These are phyloP conservation scores for Amanita polypyramis DNA, from an alignment of 768 basidiomycete genomes.

Conservation along the genomic window DNA sequence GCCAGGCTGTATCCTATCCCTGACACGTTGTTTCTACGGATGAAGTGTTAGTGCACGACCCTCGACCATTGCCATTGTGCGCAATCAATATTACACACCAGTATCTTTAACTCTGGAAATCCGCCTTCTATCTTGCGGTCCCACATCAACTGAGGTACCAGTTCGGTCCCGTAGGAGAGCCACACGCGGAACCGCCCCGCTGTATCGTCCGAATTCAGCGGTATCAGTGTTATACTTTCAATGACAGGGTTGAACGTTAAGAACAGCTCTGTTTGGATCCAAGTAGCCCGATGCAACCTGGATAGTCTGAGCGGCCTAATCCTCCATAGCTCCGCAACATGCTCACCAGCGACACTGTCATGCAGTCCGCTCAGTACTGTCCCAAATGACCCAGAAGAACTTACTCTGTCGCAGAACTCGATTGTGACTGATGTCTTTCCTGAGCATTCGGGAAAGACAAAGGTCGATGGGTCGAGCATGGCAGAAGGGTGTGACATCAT, in stretches of 20 bases:
- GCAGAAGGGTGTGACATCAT: neutral
- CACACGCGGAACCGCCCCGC: conserved; percentile 89
- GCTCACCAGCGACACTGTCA: conserved; percentile 71
- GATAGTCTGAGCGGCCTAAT: neutral
- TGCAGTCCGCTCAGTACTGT: neutral
- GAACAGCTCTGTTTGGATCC: conserved; percentile 89
- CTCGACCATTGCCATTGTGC: neutral
- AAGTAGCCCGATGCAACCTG: conserved; percentile 88
- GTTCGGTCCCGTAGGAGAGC: conserved; percentile 37
- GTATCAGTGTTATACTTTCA: conserved; percentile 57
- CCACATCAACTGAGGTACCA: conserved; percentile 60
- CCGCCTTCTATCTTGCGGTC: conserved; percentile 86
- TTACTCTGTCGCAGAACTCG: conserved; percentile 88
- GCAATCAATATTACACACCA: conserved; percentile 46
- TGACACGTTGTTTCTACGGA: conserved; percentile 76
- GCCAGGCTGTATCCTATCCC: conserved; percentile 75
- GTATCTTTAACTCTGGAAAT: conserved; percentile 82
- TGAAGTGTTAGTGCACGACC: neutral
- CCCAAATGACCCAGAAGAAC: conserved; percentile 14
- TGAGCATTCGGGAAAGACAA: conserved; percentile 41
- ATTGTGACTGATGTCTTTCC: conserved; percentile 52
- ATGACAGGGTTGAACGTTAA: conserved; percentile 80
- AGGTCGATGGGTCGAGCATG: conserved; percentile 36
- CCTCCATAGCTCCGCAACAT: neutral
- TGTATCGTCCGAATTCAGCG: conserved; percentile 71